These are phyloP conservation scores for Aspergillus leporis DNA, from an alignment of 495 filamentous ascomycete species.

Conservation along the genomic window DNA sequence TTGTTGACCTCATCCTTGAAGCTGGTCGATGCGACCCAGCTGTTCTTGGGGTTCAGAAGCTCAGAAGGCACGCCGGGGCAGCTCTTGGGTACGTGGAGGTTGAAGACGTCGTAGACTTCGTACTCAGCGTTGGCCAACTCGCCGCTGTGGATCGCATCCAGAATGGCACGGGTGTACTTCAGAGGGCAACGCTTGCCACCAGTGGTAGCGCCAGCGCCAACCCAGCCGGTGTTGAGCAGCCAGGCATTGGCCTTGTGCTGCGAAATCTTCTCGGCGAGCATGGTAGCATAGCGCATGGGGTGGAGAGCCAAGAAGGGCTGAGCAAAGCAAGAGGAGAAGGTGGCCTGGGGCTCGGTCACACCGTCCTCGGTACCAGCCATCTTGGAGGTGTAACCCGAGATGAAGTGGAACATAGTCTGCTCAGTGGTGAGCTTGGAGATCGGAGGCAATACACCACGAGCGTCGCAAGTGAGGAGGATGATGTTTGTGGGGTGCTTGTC, in stretches of 20 bases:
- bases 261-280: conserved; percentile 97
- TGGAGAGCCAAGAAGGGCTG: conserved; percentile 98
- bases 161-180: conserved; percentile 98
- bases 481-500: conserved; percentile 93
- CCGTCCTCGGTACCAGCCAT: conserved; percentile 99
- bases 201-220: conserved; percentile 90
- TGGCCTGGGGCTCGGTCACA: conserved; percentile 93
- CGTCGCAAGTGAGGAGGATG: conserved; percentile 96
- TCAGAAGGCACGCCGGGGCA: conserved; percentile 86
- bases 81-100: conserved; percentile 84
- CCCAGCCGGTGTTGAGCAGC: conserved; percentile 99
- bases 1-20: conserved; percentile 88
- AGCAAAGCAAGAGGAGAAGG: conserved; percentile 99
- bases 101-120: conserved; percentile 96
- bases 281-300: conserved; percentile 97
- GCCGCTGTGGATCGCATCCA: conserved; percentile 95
- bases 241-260: conserved; percentile 95
- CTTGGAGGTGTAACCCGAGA: conserved; percentile 99
- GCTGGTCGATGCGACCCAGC: conserved; percentile 77
- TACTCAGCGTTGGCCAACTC: conserved; percentile 89
- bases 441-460: conserved; percentile 93
- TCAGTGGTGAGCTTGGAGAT: conserved; percentile 95
- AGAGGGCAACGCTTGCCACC: conserved; percentile 98
- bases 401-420: conserved; percentile 99
- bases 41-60: conserved; percentile 90